Conservation (phyloP, 78 protist genomes). For the Guillardia theta region DNA sequence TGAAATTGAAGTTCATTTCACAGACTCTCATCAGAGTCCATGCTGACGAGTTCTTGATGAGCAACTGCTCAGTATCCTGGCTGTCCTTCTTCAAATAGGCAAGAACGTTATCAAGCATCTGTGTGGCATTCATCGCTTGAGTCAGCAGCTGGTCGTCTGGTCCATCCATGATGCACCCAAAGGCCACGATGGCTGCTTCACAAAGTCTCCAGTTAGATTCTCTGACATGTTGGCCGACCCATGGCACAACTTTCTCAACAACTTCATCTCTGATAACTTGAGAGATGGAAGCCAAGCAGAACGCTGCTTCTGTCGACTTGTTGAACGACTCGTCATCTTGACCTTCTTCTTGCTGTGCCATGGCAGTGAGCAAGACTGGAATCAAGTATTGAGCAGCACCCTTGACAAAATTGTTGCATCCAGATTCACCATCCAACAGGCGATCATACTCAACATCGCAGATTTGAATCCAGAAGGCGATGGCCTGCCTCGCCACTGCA, state of each 20-base stretch:
- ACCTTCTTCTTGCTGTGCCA: constrained; percentile 73
- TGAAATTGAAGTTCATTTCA: not conserved
- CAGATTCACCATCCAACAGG: too few species aligned
- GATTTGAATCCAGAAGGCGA: constrained; percentile 93
- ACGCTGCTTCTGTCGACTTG: constrained; percentile 77
- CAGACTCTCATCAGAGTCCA: not conserved
- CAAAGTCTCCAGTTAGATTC: not conserved
- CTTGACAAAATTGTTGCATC: constrained; percentile 35
- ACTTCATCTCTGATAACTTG: constrained; percentile 56
- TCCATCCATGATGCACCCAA: constrained; percentile 79
- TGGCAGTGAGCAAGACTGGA: constrained; percentile 55
- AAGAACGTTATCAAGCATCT: constrained; percentile 41
- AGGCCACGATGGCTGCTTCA: constrained; percentile 18
- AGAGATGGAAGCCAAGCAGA: constrained; percentile 73
- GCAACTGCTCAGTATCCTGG: too few species aligned
- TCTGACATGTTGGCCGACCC: constrained; percentile 41
- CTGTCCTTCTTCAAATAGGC: constrained; percentile 48
- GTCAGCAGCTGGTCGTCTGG: not conserved
- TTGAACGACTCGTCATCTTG: constrained; percentile 75
- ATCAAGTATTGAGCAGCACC: constrained; percentile 65
- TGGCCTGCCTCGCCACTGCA: constrained; percentile 63
- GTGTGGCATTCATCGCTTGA: not conserved
- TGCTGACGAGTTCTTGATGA: not conserved
- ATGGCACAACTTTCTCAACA: constrained; percentile 69
- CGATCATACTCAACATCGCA: constrained; percentile 81